Evolutionary conservation across 768 basidiomycete species (phyloP).

Genomic region (Royoungia palumana): DNA sequence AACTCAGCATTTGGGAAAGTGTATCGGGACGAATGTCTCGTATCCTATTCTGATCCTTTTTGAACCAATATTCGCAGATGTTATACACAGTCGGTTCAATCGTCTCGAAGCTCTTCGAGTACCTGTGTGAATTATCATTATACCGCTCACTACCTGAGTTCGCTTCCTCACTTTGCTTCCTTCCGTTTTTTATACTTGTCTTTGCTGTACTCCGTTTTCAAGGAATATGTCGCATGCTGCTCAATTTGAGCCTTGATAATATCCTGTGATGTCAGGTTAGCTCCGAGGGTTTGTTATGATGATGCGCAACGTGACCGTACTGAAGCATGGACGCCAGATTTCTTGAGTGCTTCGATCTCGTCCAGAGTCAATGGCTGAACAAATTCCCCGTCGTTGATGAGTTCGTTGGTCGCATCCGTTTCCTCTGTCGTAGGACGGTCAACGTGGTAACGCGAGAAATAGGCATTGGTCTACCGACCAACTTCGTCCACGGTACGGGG

Average conservation of each 20-base stretch:
- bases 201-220: conserved; percentile 98
- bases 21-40: conserved; percentile 85
- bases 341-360: conserved; percentile 83
- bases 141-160: not conserved
- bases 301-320: conserved; percentile 38
- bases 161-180: conserved; percentile 78
- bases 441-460: not conserved
- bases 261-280: conserved; percentile 52
- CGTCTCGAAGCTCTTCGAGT: conserved; percentile 81
- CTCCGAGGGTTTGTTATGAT: conserved; percentile 2
- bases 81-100: conserved; percentile 86
- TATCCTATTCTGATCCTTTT: conserved; percentile 76
- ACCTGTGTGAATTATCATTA: conserved; percentile 45
- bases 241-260: conserved; percentile 95
- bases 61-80: conserved; percentile 86
- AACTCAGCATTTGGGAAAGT: conserved; percentile 80
- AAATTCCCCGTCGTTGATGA: conserved; percentile 83
- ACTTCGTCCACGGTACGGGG: conserved; percentile 72
- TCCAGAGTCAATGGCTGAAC: conserved; percentile 80
- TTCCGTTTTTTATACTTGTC: conserved; percentile 98
- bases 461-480: conserved; percentile 43
- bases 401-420: conserved; percentile 94
- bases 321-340: conserved; percentile 75
- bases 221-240: conserved; percentile 82
- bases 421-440: conserved; percentile 59